Base-by-base conservation (phyloP, 2,329 filamentous ascomycete genomes). In the Talaromyces piceae region DNA sequence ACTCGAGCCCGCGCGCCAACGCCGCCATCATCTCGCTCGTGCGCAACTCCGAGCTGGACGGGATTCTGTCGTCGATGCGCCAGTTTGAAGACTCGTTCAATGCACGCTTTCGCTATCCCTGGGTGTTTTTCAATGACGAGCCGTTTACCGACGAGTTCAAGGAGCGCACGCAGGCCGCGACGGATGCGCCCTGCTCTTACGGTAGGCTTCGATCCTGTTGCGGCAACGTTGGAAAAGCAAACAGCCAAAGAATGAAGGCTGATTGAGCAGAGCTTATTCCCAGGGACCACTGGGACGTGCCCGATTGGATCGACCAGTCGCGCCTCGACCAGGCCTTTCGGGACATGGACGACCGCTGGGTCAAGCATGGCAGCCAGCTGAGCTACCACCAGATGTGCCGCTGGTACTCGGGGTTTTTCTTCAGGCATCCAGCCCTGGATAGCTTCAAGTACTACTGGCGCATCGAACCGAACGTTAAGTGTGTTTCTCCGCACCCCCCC, bases 301-400 rank as follows among this genome's bases (percentile, higher is more conserved):
- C 93, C 2, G 81, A 82, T 2, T 98, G 91, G 91, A 95, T 98
- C 67, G 90, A 94, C 70, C 73, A 83, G 62, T 86, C 95, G 56
- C 76, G 96, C 27, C 95, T 88, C 73, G 71, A 83, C 30, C 89
- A 95, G 67, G 95, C 90, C 22, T 83, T 88, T 53, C 81, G 88
- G 64, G 81, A 94, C 6, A 80, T 98, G 52, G 78, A 87, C 62
- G 86, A 91, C 65, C 81, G 91, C 62, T 80, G 87, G 9, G 89
- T 98, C 44, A 91, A 97, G 67, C 98, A 98, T 68, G 88, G 88
- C 62, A 79, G 83, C 60, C 88, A 87, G 77, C 73, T 88, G 50
- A 95, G 89, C 47, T 98, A 98, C 74, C 91, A 97, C 71, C 87
- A 97, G 67, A 98, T 98, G 93, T 98, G 93, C 67, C 84, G 93